A percentile compares a stretch with the other conserved stretches of the same genome.
phyloP scores from a whole-genome alignment of 2,329 filamentous ascomycete species.

The Beauveria sp. region DNA sequence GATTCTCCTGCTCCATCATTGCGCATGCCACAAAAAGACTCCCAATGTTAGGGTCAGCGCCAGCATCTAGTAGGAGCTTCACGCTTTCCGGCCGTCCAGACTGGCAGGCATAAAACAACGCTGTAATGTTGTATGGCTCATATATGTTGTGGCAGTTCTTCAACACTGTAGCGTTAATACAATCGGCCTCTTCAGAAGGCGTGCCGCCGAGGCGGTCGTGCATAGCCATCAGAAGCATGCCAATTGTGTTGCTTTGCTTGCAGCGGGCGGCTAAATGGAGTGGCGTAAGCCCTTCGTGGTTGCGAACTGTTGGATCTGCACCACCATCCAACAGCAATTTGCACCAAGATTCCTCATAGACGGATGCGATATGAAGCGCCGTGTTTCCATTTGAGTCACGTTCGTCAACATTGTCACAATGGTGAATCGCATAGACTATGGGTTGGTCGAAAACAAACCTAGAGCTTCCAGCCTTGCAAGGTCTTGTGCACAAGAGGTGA shows the following conservation, averaged over 20 bases:
- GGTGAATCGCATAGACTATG: neutral
- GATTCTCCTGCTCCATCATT: constrained; percentile 14
- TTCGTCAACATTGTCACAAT: neutral
- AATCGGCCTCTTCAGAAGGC: neutral
- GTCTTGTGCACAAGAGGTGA: neutral
- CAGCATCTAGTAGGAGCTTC: constrained; percentile 19
- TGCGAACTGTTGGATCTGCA: constrained; percentile 24
- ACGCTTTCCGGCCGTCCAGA: constrained; percentile 22
- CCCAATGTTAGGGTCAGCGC: constrained; percentile 13
- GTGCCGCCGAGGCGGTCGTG: neutral
- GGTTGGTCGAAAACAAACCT: neutral
- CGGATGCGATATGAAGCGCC: neutral
- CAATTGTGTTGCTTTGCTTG: constrained; percentile 27
- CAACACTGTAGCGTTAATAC: neutral
- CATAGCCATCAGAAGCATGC: constrained; percentile 18
- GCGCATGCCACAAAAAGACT: constrained; percentile 16
- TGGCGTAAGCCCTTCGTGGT: constrained; percentile 26
- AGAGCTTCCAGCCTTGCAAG: neutral
- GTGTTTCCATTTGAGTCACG: neutral
- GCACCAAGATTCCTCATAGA: neutral
- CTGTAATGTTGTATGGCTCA: constrained; percentile 4
- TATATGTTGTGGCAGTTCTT: neutral
- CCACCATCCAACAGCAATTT: constrained; percentile 27
- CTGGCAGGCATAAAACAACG: constrained; percentile 21
- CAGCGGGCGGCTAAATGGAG: constrained; percentile 32